phyloP scores from a whole-genome alignment of 306 rosid species.

The Abrus precatorius region DNA sequence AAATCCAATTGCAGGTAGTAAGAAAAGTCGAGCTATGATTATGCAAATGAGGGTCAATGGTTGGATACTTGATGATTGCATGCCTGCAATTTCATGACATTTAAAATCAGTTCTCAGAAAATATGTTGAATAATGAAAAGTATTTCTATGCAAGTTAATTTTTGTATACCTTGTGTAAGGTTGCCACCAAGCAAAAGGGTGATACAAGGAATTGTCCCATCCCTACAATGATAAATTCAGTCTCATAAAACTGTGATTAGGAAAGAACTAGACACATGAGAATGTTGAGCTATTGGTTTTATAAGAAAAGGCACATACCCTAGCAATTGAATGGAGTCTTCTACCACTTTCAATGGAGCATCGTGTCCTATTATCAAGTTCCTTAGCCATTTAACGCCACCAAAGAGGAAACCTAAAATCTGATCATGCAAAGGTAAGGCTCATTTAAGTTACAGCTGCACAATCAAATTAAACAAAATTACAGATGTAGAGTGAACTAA shows the following conservation, averaged over 20 bases:
- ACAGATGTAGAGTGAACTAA: not conserved
- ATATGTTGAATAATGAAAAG: not conserved
- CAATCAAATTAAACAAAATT: not conserved
- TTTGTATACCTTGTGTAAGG: conserved; percentile 66
- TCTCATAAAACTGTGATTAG: not conserved
- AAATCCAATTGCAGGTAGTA: conserved; percentile 74
- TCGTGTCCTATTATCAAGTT: conserved; percentile 61
- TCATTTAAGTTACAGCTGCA: not conserved
- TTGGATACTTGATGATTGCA: conserved; percentile 66
- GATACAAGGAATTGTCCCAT: conserved; percentile 87
- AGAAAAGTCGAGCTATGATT: conserved; percentile 51
- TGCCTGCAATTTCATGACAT: conserved; percentile 55
- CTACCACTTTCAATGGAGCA: conserved; percentile 75
- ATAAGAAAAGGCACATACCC: conserved; percentile 60
- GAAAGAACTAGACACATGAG: not conserved
- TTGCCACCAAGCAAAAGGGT: conserved; percentile 83
- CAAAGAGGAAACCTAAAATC: conserved; percentile 74
- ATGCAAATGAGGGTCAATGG: conserved; percentile 54
- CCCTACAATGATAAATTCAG: conserved; percentile 49
- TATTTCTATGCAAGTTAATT: not conserved
- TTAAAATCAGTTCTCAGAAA: not conserved
- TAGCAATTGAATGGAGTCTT: conserved; percentile 63
- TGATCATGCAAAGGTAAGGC: conserved; percentile 38
- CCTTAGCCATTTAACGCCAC: conserved; percentile 61
- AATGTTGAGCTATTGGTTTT: not conserved